Base-by-base conservation (phyloP, 2,329 filamentous ascomycete genomes). In the Chaetomium strumarium region DNA sequence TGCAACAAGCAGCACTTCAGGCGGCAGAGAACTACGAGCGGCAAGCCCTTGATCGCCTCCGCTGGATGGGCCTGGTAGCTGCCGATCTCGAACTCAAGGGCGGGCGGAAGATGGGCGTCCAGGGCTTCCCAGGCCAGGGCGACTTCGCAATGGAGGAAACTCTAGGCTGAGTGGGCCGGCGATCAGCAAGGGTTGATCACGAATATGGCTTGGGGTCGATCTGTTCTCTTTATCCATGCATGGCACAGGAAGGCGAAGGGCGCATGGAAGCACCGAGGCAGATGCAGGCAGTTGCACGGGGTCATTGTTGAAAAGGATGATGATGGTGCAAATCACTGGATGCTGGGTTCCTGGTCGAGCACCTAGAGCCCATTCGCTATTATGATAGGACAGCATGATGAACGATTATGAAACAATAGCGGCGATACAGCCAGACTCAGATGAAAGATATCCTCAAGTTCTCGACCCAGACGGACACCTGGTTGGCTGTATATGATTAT, bases 61-160 rank as follows among this genome's bases (percentile, higher is more conserved):
- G 91, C 48, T 82, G 86, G 43, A 84, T 96, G 64, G 90, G 86
- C 60, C 80, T 95, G 55, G 68, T 84, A 5, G 80, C 84, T 29
- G 86, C 89, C 0, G 86, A 88, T 8, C 74, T 96, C 29, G 88
- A 95, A 59, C 77, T 91, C 24, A 78, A 75, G 58, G 68, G 66
- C 2, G 44, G 46, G 11, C 51, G 47, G 43, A 56, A 59, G 30
- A 39, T 40, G 42, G 40, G 36, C 33, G 20, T n/a, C 34, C 34
- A 37, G 29, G 44, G 24, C 5, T 33, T 55, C 19, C 29, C 16
- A 13, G 29, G 40, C 31, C 30, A 49, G 11, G 24, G 30, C 30
- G 52, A 55, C 2, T 19, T 48, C 7, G 16, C 53, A 45, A 34
- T 52, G 34, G 58, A 60, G 34, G 56, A 56, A 30, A 48, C 54